phyloP scores from a whole-genome alignment of 495 filamentous ascomycete species.

The Aspergillus mulundensis region DNA sequence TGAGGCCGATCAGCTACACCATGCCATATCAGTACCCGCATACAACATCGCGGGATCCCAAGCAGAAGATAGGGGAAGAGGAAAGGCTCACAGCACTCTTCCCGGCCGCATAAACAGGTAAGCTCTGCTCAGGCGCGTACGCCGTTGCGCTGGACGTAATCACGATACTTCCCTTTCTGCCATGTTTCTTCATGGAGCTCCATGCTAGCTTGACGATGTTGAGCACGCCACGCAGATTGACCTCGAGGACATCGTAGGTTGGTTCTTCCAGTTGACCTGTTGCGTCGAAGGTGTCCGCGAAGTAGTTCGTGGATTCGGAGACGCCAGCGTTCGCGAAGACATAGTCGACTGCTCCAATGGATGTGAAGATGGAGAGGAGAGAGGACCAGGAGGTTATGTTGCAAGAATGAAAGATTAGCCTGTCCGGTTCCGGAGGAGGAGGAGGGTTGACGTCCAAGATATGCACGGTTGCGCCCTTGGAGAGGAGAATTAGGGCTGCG shows the following conservation, averaged over 20 bases:
- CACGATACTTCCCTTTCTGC: conserved; percentile 28
- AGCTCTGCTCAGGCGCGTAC: conserved; percentile 25
- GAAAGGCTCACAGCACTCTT: conserved; percentile 13
- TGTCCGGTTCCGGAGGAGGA: not conserved
- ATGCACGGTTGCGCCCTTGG: conserved; percentile 3
- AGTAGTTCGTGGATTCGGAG: not conserved
- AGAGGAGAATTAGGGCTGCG: conserved; percentile 17
- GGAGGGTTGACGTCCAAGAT: not conserved
- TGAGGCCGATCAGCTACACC: not conserved
- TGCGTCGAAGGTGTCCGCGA: not conserved
- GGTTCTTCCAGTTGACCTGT: not conserved
- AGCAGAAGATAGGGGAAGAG: too few relatives aligned
- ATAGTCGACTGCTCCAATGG: not conserved
- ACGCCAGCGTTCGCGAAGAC: not conserved
- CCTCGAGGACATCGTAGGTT: not conserved
- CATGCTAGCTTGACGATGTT: not conserved
- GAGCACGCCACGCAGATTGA: not conserved
- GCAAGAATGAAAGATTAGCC: not conserved
- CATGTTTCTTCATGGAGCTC: not conserved
- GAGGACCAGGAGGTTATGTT: not conserved
- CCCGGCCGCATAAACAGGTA: conserved; percentile 25
- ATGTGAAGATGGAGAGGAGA: not conserved
- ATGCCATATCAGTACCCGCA: too few relatives aligned
- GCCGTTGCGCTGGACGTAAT: conserved; percentile 29
- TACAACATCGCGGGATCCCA: too few relatives aligned